Percentiles rank a stretch among this genome's conserved stretches.
Evolutionary conservation across 768 basidiomycete genomes (phyloP).

Genomic region (Galerina sulciceps): DNA sequence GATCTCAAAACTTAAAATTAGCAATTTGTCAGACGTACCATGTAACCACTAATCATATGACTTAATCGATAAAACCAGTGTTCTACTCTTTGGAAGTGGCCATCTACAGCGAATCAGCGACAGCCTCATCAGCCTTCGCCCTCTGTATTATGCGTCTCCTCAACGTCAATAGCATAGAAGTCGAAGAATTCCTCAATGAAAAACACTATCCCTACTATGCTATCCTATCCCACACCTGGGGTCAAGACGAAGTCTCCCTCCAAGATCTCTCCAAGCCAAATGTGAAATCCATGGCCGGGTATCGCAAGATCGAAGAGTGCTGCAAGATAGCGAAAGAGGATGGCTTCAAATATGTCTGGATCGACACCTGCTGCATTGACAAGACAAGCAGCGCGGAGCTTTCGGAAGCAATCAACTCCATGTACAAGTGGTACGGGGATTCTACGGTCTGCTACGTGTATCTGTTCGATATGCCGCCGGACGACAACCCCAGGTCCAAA

Average conservation of each 20-base stretch:
- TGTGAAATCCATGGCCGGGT: neutral
- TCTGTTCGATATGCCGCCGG: conserved; percentile 8
- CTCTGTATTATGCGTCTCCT: neutral
- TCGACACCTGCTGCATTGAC: conserved; percentile 17
- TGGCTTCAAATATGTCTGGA: conserved; percentile 10
- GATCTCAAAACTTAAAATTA: too few species aligned
- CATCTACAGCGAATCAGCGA: too few species aligned
- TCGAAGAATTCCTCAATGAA: neutral
- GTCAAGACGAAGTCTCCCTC: conserved; percentile 11
- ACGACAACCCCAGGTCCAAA: neutral
- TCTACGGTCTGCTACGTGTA: conserved; percentile 13
- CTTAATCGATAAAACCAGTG: too few species aligned
- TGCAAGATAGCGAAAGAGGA: conserved; percentile 5
- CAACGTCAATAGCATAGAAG: neutral
- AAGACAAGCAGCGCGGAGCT: too few species aligned
- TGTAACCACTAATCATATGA: too few species aligned
- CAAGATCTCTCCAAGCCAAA: neutral
- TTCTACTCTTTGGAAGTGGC: too few species aligned
- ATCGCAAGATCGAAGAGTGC: conserved; percentile 10
- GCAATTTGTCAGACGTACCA: too few species aligned
- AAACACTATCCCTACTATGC: conserved; percentile 1
- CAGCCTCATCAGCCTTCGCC: neutral
- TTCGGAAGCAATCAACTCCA: too few species aligned
- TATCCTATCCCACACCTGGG: conserved; percentile 19
- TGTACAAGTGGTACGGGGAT: conserved; percentile 8